Base-by-base conservation (phyloP, 768 basidiomycete species). In the Tulasnella sp. region DNA sequence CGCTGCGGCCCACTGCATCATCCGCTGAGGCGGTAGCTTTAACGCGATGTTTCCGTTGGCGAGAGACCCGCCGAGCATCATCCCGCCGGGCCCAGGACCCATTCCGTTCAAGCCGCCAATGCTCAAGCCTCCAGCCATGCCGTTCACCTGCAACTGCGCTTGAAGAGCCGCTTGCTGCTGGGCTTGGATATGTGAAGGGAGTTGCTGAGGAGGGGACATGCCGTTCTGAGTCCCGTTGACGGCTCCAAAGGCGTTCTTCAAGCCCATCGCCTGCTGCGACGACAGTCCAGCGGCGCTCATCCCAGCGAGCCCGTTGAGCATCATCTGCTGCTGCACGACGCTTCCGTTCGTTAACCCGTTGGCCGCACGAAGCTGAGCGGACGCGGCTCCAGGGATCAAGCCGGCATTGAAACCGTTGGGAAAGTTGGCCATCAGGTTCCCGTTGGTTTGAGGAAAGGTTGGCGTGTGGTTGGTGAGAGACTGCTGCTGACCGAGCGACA, bases 1-100 rank as follows among this genome's bases (percentile, higher is more conserved):
- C 62, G 76, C 71, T 12, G 68, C 39, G n/a, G 27, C 48, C 78
- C 71, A 79, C 71, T 79, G 78, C 78, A 73, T 79, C 46, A 46
- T 19, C 21, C 78, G 36, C 71, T 73, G 71, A 19, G 78, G 10
- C 9, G 78, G 68, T 18, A 79, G 34, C 73, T 79, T 79, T 19
- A 79, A 40, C 18, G 68, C 24, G 14, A 72, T 74, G 71, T 74
- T 79, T 6, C 71, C 73, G 18, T 38, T 74, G 62, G 62, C 62
- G 62, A 68, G 62, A 14, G 62, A 68, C 16, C 62, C 62, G 31
- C 36, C 36, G 62, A 68, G 62, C 62, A 68, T 27, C 62, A 68
- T 68, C 62, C 62, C 62, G 62, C 62, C 34, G 31, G 62, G 62
- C 12, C 62, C 62, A 14, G 62, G 62, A 34, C 62, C 62, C 14